Percentiles rank a stretch among this genome's conserved stretches.
These are phyloP conservation scores for Taphrina flavorubra DNA, from an alignment of 1,139 yeast genomes.

Conservation along the genomic window DNA sequence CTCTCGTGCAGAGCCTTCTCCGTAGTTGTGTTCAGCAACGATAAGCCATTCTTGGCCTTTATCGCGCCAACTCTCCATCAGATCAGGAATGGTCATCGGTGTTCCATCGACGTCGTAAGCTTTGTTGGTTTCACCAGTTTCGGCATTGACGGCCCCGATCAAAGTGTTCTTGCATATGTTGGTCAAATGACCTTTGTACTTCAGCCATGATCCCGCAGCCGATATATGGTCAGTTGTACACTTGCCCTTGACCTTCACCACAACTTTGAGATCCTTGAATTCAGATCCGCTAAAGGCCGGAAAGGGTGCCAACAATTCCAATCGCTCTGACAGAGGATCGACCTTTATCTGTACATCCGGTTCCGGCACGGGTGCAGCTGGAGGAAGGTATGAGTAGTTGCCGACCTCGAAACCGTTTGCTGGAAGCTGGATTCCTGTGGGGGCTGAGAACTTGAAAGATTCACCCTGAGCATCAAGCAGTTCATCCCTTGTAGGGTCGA, in stretches of 20 bases:
- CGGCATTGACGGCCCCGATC: slow-evolving; percentile 96
- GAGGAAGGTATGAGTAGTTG: slow-evolving; percentile 74
- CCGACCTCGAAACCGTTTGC: slow-evolving; percentile 79
- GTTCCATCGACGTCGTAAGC: slow-evolving; percentile 88
- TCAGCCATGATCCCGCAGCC: slow-evolving; percentile 99
- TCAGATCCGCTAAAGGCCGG: slow-evolving; percentile 85
- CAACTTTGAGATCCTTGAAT: slow-evolving; percentile 66
- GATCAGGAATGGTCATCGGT: slow-evolving; percentile 81
- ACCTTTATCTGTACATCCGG: slow-evolving; percentile 73
- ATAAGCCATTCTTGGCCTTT: slow-evolving; percentile 89
- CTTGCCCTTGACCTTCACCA: slow-evolving; percentile 92
- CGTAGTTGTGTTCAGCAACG: slow-evolving; percentile 96
- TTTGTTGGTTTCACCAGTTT: slow-evolving; percentile 91
- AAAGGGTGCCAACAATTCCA: slow-evolving; percentile 89
- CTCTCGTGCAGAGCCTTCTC: slow-evolving; percentile 99
- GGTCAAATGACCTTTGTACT: slow-evolving; percentile 96
- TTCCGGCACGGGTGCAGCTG: slow-evolving; percentile 67
- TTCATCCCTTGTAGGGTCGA: slow-evolving; percentile 83
- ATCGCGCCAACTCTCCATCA: slow-evolving; percentile 93
- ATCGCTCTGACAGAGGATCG: slow-evolving; percentile 76
- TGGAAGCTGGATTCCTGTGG: slow-evolving; percentile 86
- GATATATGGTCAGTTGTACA: slow-evolving; percentile 98
- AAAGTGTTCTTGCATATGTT: slow-evolving; percentile 93
- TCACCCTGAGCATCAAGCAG: slow-evolving; percentile 70
- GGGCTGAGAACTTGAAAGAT: slow-evolving; percentile 74